Percentiles rank a stretch among this genome's conserved stretches.
phyloP scores from a whole-genome alignment of 148 eudicot genomes.

The Rhododendron vialii region DNA sequence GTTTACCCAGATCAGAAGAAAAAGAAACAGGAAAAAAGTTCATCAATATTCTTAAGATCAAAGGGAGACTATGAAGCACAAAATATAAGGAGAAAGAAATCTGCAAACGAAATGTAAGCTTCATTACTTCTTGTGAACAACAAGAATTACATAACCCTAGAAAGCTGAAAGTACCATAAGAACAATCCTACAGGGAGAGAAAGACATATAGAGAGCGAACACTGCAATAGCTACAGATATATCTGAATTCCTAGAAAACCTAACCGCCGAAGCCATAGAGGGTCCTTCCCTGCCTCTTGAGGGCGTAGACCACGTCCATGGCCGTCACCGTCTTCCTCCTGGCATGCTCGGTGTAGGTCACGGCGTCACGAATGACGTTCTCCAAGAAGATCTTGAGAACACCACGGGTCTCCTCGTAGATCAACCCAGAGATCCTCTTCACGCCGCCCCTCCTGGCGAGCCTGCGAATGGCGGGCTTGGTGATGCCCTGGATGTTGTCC shows the following conservation, averaged over 20 bases:
- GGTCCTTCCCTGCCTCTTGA: slow-evolving; percentile 55
- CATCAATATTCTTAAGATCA: not conserved
- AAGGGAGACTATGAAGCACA: not conserved
- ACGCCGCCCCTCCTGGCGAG: slow-evolving; percentile 44
- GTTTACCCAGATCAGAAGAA: no score
- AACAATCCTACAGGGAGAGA: not conserved
- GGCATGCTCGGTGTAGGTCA: slow-evolving; percentile 47
- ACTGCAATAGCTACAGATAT: not conserved
- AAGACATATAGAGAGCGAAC: not conserved
- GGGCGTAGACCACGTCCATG: slow-evolving; percentile 47
- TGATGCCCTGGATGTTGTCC: slow-evolving; percentile 50
- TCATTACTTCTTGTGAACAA: not conserved
- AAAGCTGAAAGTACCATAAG: not conserved
- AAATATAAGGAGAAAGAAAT: not conserved
- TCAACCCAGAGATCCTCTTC: slow-evolving; percentile 41
- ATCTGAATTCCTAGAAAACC: not conserved
- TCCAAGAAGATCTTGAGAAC: slow-evolving; percentile 44
- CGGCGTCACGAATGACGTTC: slow-evolving; percentile 44
- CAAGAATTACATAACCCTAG: not conserved
- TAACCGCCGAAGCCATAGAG: slow-evolving; percentile 45
- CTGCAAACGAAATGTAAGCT: not conserved
- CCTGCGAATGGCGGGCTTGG: slow-evolving; percentile 41
- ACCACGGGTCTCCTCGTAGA: slow-evolving; percentile 46
- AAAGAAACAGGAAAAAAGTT: no score
- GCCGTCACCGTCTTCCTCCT: slow-evolving; percentile 49